Evolutionary conservation across 208 protist genomes (phyloP), one percentile per base, ranked within the genome.

Genomic region (Sergeia podlipaevii): DNA sequence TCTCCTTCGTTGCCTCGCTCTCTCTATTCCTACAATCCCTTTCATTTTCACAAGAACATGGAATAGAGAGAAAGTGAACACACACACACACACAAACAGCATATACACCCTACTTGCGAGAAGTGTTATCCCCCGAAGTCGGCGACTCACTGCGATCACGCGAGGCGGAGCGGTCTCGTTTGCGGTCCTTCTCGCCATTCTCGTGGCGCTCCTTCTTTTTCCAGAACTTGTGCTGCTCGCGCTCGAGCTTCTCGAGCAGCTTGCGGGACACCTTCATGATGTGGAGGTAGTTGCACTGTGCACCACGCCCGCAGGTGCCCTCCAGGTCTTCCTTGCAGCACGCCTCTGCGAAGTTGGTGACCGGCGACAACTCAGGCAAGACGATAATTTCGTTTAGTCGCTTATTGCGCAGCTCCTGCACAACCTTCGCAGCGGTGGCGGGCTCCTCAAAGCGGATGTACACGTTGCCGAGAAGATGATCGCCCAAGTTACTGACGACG

Each of bases 221-320:
- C 80, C 84, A 93, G 63, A 70, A 81, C 73, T 91, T 92, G 6
- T 44, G 29, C 74, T 95, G 88, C 67, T 95, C 82, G 60, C 78
- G 77, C 70, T 89, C 77, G 2, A 95, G 60, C 67, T 89, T 92
- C 50, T 91, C 80, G 54, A 89, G 65, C 23, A 95, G 70, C 48
- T 79, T 80, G 15, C 85, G 81, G 10, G 83, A 90, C 24, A 95
- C 82, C 42, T 89, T 92, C 74, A 98, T 93, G 33, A 98, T 80
- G 73, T 99, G 98, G 50, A 99, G 85, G 65, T 98, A 99, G 78
- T 99, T 99, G 81, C 98, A 99, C 72, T 98, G 95, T 21, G 80
- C 76, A 4, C 95, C 96, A 30, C 96, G 87, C 20, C 53, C 57
- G 77, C 98, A 99, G 17, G 77, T 70, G 42, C 74, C 75, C 59